Conservation (phyloP, 1,139 yeast species). For the Hanseniaspora uvarum region DNA sequence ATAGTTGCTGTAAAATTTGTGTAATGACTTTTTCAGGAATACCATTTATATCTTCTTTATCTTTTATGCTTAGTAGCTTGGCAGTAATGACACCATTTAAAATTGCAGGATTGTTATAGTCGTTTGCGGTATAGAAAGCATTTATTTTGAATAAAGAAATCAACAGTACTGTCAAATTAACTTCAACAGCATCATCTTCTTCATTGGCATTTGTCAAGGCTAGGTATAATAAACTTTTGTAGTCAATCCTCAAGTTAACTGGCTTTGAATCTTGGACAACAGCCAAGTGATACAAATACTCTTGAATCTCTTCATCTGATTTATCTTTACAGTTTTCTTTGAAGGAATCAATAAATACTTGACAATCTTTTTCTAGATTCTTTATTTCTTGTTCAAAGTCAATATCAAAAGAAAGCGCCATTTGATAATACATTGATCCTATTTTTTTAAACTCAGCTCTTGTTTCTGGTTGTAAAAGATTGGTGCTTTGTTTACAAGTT, state of each 20-base stretch:
- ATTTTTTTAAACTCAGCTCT: not conserved
- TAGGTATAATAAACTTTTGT: constrained; percentile 29
- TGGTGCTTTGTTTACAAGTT: not conserved
- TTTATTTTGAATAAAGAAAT: constrained; percentile 29
- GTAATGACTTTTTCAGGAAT: constrained; percentile 29
- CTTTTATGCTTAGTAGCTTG: constrained; percentile 24
- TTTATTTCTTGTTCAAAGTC: constrained; percentile 39
- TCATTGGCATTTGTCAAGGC: constrained; percentile 32
- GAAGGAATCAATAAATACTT: constrained; percentile 25
- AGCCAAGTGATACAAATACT: constrained; percentile 25
- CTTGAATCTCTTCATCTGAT: constrained; percentile 25
- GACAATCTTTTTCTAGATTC: constrained; percentile 25
- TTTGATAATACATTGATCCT: constrained; percentile 34
- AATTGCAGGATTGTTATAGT: constrained; percentile 22
- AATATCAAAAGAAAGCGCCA: constrained; percentile 55
- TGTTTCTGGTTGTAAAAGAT: not conserved
- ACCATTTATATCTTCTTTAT: constrained; percentile 26
- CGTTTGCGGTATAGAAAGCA: constrained; percentile 20
- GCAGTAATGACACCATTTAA: constrained; percentile 34
- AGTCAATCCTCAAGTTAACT: constrained; percentile 29
- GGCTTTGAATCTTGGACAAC: constrained; percentile 25
- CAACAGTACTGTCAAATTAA: constrained; percentile 31
- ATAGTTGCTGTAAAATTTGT: constrained; percentile 11
- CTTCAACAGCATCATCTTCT: constrained; percentile 27
- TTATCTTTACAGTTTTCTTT: constrained; percentile 22